Evolutionary conservation across 768 basidiomycete genomes (phyloP).

Genomic region (Podaxis sp.): DNA sequence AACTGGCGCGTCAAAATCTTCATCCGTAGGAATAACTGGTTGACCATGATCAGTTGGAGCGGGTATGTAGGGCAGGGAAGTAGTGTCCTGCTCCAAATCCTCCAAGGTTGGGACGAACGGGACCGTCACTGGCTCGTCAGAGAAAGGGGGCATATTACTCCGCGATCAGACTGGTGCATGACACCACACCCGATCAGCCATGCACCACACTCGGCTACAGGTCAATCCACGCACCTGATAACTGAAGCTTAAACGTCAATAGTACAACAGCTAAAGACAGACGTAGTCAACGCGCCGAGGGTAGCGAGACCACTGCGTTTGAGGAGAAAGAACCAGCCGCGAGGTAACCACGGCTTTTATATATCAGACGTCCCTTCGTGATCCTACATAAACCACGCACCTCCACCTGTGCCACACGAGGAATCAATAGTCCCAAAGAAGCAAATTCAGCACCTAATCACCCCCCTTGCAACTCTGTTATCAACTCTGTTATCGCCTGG

Average conservation of each 20-base stretch:
- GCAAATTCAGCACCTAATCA: background rate
- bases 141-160: background rate
- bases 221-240: background rate
- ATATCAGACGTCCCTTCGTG: background rate
- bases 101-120: conserved; percentile 4
- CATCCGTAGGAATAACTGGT: conserved; percentile 8
- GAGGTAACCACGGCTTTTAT: background rate
- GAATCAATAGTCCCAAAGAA: background rate
- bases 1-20: background rate
- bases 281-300: background rate
- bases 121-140: background rate
- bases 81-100: background rate
- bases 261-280: background rate
- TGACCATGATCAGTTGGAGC: background rate
- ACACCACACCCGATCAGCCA: background rate
- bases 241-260: background rate
- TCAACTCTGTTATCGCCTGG: background rate
- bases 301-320: background rate
- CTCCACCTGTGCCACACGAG: background rate
- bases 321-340: background rate
- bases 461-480: background rate
- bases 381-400: background rate
- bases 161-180: background rate
- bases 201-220: background rate
- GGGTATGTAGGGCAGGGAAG: background rate